These are phyloP conservation scores for Picea abies DNA, from an alignment of 83 land plant genomes.

Conservation along the genomic window DNA sequence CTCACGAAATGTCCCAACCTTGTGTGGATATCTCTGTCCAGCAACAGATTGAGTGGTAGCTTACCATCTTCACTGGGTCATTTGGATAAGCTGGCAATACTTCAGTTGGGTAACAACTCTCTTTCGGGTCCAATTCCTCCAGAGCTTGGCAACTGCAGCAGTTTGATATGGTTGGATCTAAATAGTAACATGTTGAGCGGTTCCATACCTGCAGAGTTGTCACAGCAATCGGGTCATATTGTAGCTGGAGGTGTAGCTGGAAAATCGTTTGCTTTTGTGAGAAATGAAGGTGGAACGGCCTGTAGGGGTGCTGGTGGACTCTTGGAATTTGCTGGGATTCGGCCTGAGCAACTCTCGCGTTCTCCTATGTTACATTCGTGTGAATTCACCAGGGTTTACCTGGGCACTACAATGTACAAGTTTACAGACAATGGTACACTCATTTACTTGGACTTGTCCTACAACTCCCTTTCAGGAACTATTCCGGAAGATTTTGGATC, in stretches of 20 bases:
- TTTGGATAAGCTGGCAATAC: slow-evolving; percentile 56
- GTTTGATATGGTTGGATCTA: slow-evolving; percentile 75
- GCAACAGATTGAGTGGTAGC: slow-evolving; percentile 54
- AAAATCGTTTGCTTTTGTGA: slow-evolving; percentile 57
- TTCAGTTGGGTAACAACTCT: slow-evolving; percentile 68
- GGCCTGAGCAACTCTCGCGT: slow-evolving; percentile 40
- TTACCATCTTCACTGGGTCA: slow-evolving; percentile 54
- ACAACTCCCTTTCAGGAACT: slow-evolving; percentile 62
- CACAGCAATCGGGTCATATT: slow-evolving; percentile 46
- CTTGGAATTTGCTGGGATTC: slow-evolving; percentile 63
- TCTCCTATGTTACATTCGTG: slow-evolving; percentile 56
- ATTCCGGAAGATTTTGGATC: slow-evolving; percentile 59
- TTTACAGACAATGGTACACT: slow-evolving; percentile 53
- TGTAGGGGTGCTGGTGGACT: slow-evolving; percentile 84
- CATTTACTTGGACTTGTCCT: slow-evolving; percentile 72
- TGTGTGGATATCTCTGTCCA: slow-evolving; percentile 62
- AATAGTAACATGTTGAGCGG: slow-evolving; percentile 69
- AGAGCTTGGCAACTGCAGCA: slow-evolving; percentile 52
- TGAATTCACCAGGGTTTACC: slow-evolving; percentile 58
- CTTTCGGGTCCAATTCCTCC: slow-evolving; percentile 69
- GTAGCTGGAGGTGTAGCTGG: slow-evolving; percentile 50
- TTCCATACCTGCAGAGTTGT: slow-evolving; percentile 50
- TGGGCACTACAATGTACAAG: slow-evolving; percentile 46
- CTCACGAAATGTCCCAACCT: slow-evolving; percentile 47
- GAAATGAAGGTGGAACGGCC: slow-evolving; percentile 57